Evolutionary conservation across 768 basidiomycete species (phyloP).

Genomic region (Gyrodon lividus): DNA sequence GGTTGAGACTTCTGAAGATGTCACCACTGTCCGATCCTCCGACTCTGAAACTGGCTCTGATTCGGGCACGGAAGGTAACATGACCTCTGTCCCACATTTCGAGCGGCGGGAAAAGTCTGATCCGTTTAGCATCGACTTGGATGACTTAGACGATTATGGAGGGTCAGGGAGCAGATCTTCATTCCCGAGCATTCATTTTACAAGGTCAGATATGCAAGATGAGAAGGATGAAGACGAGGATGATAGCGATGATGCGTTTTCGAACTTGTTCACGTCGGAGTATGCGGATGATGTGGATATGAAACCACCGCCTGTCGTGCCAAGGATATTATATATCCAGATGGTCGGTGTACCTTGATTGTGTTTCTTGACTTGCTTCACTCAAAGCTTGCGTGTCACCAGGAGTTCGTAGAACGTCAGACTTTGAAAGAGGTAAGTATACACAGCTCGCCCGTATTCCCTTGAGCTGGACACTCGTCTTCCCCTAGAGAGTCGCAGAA

Average conservation of each 20-base stretch:
- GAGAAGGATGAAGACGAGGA: constrained; percentile 44
- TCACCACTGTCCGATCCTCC: constrained; percentile 47
- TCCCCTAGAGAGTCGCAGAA: constrained; percentile 68
- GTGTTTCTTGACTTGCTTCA: background rate
- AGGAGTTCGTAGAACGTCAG: constrained; percentile 92
- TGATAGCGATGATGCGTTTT: constrained; percentile 41
- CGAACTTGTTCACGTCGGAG: constrained; percentile 36
- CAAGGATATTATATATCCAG: constrained; percentile 84
- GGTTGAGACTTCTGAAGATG: constrained; percentile 69
- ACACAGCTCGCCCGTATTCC: background rate
- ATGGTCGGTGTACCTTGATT: constrained; percentile 57
- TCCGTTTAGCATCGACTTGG: constrained; percentile 64
- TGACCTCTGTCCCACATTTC: constrained; percentile 54
- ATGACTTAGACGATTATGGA: constrained; percentile 58
- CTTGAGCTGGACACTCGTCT: background rate
- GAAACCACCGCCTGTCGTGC: constrained; percentile 31
- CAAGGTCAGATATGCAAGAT: constrained; percentile 41
- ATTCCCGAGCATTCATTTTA: constrained; percentile 88
- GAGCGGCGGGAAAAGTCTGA: constrained; percentile 47
- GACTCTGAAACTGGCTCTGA: constrained; percentile 41
- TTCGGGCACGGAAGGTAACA: constrained; percentile 43
- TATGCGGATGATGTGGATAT: constrained; percentile 32
- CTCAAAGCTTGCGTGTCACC: background rate
- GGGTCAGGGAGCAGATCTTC: constrained; percentile 51
- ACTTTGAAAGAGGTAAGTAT: constrained; percentile 74